Base-by-base conservation (phyloP, 75 land plant species). In the Selaginella tamariscina region DNA sequence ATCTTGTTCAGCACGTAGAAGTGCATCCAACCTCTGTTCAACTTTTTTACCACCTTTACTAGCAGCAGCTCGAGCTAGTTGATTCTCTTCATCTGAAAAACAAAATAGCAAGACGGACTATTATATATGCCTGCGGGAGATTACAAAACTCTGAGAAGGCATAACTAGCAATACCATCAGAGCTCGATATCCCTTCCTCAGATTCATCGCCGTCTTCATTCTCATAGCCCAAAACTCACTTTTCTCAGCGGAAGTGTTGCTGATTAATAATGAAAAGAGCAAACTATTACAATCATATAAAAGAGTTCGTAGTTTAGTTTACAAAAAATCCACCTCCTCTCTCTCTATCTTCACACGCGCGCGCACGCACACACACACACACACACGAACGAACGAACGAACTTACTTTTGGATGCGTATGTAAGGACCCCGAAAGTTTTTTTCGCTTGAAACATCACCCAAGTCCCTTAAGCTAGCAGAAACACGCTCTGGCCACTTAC, bases 181-280 rank as follows among this genome's bases (percentile, higher is more conserved):
- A 82, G 73, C 77, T 78, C 31, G 93, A 91, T 24, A 91, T 91
- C 31, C 85, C 97, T 55, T 91, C 97, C 27, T 81, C 92, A 9
- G 77, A 76, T 32, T 73, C 68, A 67, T 70, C 80, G 65, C 81
- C 83, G 68, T 88, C 88, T 24, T 32, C 73, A 71, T 81, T 79
- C 15, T 72, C 74, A 24, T 69, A 78, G 68, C 81, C 95, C 89
- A 89, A 73, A 89, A 89, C 30, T 89, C 89, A 30, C 82, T 73
- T 49, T 77, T 70, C 23, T 39, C 49, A 39, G 5, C n/a, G n/a
- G n/a, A n/a, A n/a, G n/a, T n/a, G n/a, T 39, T 15, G 49, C 11
- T 15, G 49, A 39, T 5, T 5, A 39, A 39, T 15, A 39, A 39
- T 39, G 49, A 5, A 39, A 39, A 5, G 15, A 39, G 49, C 15